These are phyloP conservation scores for Puccinia triticina DNA, from an alignment of 1,284 basidiomycete species.

Conservation along the genomic window DNA sequence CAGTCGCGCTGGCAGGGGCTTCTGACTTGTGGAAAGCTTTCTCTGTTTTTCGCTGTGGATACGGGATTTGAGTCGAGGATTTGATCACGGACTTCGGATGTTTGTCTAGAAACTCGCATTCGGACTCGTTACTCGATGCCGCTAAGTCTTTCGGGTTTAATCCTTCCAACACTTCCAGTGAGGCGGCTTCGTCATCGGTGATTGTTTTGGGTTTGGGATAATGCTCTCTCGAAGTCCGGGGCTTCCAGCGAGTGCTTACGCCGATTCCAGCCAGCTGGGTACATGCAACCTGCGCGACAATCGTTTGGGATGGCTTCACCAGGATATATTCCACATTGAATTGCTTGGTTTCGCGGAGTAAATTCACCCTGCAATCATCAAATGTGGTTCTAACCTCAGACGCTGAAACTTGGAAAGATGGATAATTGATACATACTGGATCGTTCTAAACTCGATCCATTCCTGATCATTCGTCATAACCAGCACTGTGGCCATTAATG, in stretches of 20 bases:
- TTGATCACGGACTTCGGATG: neutral
- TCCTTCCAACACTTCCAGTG: constrained; percentile 33
- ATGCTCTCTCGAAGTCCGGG: constrained; percentile 27
- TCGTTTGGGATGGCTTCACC: constrained; percentile 48
- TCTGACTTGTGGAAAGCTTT: neutral
- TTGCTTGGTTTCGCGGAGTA: constrained; percentile 38
- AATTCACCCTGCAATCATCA: constrained; percentile 33
- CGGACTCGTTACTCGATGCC: constrained; percentile 14
- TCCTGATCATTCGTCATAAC: constrained; percentile 47
- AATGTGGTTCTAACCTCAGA: neutral
- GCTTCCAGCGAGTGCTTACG: constrained; percentile 34
- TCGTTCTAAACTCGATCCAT: constrained; percentile 52
- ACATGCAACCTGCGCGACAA: constrained; percentile 40
- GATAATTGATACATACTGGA: constrained; percentile 27
- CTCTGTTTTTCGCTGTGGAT: neutral
- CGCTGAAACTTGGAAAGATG: neutral
- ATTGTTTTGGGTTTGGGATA: constrained; percentile 50
- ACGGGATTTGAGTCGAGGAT: neutral
- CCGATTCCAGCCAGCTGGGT: constrained; percentile 49
- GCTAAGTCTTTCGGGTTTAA: constrained; percentile 37
- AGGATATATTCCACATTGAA: constrained; percentile 46
- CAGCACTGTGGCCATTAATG: constrained; percentile 48
- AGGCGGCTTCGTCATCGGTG: constrained; percentile 29
- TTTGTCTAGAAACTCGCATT: constrained; percentile 11
- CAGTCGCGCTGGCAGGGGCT: neutral